Evolutionary conservation across 1,284 basidiomycete species (phyloP).

Genomic region (Rhodotorula sp.): DNA sequence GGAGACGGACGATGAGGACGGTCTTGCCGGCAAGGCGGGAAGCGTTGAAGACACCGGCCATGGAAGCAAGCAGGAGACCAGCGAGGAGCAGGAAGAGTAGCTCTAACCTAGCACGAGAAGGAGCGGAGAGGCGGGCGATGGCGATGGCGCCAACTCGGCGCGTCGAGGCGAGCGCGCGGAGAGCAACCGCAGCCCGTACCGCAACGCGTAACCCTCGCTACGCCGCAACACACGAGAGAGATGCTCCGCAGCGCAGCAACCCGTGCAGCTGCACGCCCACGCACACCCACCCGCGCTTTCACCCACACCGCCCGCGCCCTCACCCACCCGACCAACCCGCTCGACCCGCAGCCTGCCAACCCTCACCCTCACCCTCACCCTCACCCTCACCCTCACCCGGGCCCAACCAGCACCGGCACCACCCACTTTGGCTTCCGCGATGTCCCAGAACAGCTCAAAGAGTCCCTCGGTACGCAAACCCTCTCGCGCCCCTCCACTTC

Average conservation of each 20-base stretch:
- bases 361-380: background rate
- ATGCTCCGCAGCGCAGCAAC: background rate
- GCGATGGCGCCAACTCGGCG: too few relatives aligned
- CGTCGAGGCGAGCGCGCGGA: background rate
- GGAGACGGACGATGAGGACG: slow-evolving; percentile 61
- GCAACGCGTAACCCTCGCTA: background rate
- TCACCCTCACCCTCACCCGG: background rate
- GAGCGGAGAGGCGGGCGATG: background rate
- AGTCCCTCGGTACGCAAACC: slow-evolving; percentile 57
- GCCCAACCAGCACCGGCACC: background rate
- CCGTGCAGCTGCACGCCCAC: background rate
- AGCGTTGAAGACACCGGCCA: slow-evolving; percentile 28
- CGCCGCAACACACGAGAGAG: too few relatives aligned
- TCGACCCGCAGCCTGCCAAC: slow-evolving; percentile 20
- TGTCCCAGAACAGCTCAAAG: slow-evolving; percentile 55
- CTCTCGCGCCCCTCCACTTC: background rate
- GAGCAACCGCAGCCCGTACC: too few relatives aligned
- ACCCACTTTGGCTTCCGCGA: slow-evolving; percentile 57
- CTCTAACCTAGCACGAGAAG: background rate
- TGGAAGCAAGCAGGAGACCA: background rate
- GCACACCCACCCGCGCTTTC: background rate
- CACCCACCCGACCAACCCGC: slow-evolving; percentile 26
- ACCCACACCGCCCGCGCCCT: background rate
- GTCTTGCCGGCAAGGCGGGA: slow-evolving; percentile 60
- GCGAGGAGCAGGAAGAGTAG: background rate